Evolutionary conservation across 768 basidiomycete species (phyloP), one percentile per base, ranked within the genome.

Genomic region (Saitozyma podzolica): DNA sequence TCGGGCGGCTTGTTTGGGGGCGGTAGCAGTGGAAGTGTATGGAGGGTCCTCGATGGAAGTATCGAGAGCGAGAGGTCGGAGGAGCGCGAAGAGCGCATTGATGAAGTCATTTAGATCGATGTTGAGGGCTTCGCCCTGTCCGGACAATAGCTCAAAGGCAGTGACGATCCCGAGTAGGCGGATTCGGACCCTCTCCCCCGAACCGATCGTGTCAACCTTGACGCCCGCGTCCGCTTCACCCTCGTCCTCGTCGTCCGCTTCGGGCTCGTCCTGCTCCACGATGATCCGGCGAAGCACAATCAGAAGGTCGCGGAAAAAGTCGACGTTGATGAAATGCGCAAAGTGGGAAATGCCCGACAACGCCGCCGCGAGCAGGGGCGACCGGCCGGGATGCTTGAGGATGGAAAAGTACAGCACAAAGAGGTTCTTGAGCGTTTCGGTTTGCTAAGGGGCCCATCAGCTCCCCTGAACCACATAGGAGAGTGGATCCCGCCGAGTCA

Each of bases 101-200:
- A 91, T 84, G 76, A 98, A 97, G 72, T 93, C 95, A 72, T 82
- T 84, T 58, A 97, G 84, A 83, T 98, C 96, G 75, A 99, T 91
- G 73, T 92, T 93, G 69, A 99, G 84, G n/a, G 95, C 91, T 82
- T 99, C 96, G 80, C 95, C 96, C 86, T 99, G 96, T 37, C 96
- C 96, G 11, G 91, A 90, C 48, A 98, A 85, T 53, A 99, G 86
- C 74, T 97, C 93, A 73, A 97, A 97, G n/a, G 95, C 96, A 47
- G 96, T 96, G 62, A 90, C 87, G 72, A 98, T 91, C 72, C 91
- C 96, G 64, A 88, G 82, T 62, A 99, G 82, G 40, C 78, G 71
- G 56, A 80, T 85, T 58, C 86, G 80, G 52, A 82, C 80, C 49
- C 72, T 74, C 50, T 77, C 80, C 60, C 83, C 82, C 37, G 77